Percentiles rank a stretch among this genome's conserved stretches.
Conservation (phyloP, 1,139 yeast genomes). For the Arxiozyma slooffiae region DNA sequence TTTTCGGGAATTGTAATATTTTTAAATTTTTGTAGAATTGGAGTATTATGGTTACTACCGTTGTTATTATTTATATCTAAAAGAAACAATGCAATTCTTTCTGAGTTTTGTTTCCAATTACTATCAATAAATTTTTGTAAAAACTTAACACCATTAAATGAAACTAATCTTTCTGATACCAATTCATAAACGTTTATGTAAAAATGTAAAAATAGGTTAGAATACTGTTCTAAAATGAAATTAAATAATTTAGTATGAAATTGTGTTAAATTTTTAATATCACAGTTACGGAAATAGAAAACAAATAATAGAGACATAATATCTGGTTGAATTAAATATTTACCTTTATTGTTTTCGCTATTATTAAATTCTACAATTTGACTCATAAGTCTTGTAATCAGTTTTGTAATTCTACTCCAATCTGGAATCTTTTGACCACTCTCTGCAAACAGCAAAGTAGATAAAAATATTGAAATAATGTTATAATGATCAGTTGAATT, state of each 20-base stretch:
- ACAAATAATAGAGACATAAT: constrained; percentile 33
- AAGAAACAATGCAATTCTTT: constrained; percentile 40
- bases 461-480: constrained; percentile 26
- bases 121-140: constrained; percentile 43
- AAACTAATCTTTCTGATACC: constrained; percentile 38
- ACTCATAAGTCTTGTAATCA: constrained; percentile 9
- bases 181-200: constrained; percentile 39
- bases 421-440: constrained; percentile 52
- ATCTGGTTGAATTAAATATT: constrained; percentile 18
- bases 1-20: constrained; percentile 17
- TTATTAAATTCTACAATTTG: constrained; percentile 7
- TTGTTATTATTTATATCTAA: constrained; percentile 30
- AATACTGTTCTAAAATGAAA: constrained; percentile 30
- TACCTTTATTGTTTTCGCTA: neutral
- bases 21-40: constrained; percentile 9
- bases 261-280: constrained; percentile 41
- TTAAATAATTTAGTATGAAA: constrained; percentile 39
- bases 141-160: constrained; percentile 37
- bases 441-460: constrained; percentile 50
- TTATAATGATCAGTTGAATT: constrained; percentile 15
- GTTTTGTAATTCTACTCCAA: constrained; percentile 25
- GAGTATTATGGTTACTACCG: constrained; percentile 17
- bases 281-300: constrained; percentile 50
- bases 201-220: constrained; percentile 39
- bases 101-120: constrained; percentile 30